Base-by-base conservation (phyloP, 78 protist genomes). In the Pigoraptor vietnamica region DNA sequence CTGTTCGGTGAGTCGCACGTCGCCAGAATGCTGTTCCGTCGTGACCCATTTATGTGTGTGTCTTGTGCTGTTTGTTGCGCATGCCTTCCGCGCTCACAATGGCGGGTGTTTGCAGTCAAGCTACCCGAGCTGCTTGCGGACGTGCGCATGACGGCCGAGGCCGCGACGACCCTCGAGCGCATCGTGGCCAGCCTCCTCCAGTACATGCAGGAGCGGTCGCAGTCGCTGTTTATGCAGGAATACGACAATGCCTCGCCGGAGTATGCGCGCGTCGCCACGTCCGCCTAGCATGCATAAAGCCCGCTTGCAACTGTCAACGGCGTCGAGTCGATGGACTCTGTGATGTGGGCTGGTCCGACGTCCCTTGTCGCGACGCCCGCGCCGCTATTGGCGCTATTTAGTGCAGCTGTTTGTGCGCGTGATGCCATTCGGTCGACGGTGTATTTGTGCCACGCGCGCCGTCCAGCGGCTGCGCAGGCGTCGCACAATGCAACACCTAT, bases 111-210 rank as follows among this genome's bases (percentile, higher is more conserved):
- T 25, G 21, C 81, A 90, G 91, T 90, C n/a, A 90, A 90, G 36
- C 91, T 90, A n/a, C 91, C 91, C 14, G 40, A 9, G 81, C 91
- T 90, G 37, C 86, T 90, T 9, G 91, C 82, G 38, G 82, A 56
- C 40, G 24, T 67, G 14, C 37, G n/a, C 40, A 19, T 90, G 86
- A 0, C 21, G 37, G 39, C 21, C 14, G 83, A 19, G 21, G 23
- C 86, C 23, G 37, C 40, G 82, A 40, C 34, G 82, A 39, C 33
- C 37, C 91, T 89, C 55, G 67, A 48, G 67, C 6, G 67, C 14
- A 48, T 48, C 67, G 14, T 48, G 6, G 67, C 67, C 29, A 14
- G 14, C 14, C 67, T 48, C 14, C 67, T 48, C 67, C 6, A 48
- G 67, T 48, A 48, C 67, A 48, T 48, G 67, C 67, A 48, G 14